Base-by-base conservation (phyloP, 2,329 filamentous ascomycete genomes). In the Penicillium sp. region DNA sequence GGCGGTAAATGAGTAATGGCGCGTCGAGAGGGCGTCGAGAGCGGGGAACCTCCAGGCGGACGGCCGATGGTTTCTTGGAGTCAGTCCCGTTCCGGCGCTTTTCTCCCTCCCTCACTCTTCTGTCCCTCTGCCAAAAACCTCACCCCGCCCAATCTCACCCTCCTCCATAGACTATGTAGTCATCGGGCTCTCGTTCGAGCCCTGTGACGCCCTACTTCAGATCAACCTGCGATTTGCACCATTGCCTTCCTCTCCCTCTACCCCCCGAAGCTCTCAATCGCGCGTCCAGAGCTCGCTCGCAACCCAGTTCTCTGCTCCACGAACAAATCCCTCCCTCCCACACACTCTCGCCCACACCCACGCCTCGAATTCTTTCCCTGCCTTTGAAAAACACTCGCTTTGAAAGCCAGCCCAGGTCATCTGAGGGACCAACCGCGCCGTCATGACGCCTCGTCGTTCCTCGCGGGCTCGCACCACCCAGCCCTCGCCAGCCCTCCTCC, bases 381-480 rank as follows among this genome's bases (percentile, higher is more conserved):
- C 34, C 15, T 20, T 38, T 28, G 42, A 28, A 45, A 12, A 12
- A 25, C 41, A 31, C 34, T 39, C 41, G 37, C 39, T 38, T 22
- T 17, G 22, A 15, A 11, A 42, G 34, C 20, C 15, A 10, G 10
- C 10, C 22, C 12, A 22, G 42, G 54, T 47, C 49, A 54, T 63
- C 37, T 37, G 43, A 58, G 51, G 43, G 47, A 31, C 43, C 56
- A 45, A 41, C 55, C 59, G 54, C 35, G 58, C 62, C 67, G 69
- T 73, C 72, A 86, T 86, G 83, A 84, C 90, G 74, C 91, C 90
- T 76, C 90, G 94, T 80, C 91, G 94, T 76, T 96, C 93, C 73
- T 95, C 93, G 78, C 89, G 94, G 84, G 92, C 92, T 82, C 90
- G 91, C 79, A 86, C 85, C 75, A 87, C 87, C 69, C 90, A 93